Percentiles rank a stretch among this genome's conserved stretches.
These are phyloP conservation scores for Epicoccum sorghinum DNA, from an alignment of 2,329 filamentous ascomycete species.

Conservation along the genomic window DNA sequence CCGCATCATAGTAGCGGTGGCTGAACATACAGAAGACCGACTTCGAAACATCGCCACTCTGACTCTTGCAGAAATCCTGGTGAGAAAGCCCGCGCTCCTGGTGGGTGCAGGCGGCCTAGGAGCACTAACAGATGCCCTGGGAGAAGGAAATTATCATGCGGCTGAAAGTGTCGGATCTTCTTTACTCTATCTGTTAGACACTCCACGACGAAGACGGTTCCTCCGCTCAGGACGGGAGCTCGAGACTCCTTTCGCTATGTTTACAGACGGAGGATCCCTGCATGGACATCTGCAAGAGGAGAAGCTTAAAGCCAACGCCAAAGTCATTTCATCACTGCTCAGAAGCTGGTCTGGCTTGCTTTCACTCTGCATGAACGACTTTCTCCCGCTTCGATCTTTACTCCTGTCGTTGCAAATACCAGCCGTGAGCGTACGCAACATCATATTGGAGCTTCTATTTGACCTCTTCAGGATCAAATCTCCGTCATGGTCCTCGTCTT, in stretches of 20 bases:
- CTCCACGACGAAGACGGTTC: slow-evolving; percentile 78
- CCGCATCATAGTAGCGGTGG: slow-evolving; percentile 87
- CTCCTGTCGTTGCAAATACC: slow-evolving; percentile 68
- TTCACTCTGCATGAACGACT: slow-evolving; percentile 85
- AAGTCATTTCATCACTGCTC: slow-evolving; percentile 88
- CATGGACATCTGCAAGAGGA: slow-evolving; percentile 62
- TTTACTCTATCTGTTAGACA: slow-evolving; percentile 89
- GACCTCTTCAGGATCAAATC: slow-evolving; percentile 87
- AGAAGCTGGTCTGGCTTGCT: slow-evolving; percentile 95
- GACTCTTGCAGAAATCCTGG: slow-evolving; percentile 88
- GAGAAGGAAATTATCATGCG: slow-evolving; percentile 89
- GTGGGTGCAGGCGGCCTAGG: slow-evolving; percentile 84
- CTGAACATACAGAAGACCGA: slow-evolving; percentile 83
- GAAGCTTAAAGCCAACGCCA: slow-evolving; percentile 82
- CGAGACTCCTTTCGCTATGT: slow-evolving; percentile 83
- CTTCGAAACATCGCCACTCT: slow-evolving; percentile 89
- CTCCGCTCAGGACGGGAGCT: slow-evolving; percentile 88
- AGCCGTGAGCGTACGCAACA: slow-evolving; percentile 66
- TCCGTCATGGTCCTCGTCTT: slow-evolving; percentile 92
- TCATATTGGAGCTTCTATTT: slow-evolving; percentile 87
- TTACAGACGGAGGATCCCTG: slow-evolving; percentile 76
- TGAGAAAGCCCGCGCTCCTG: slow-evolving; percentile 81
- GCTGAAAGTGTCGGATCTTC: slow-evolving; percentile 86
- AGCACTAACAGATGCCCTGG: slow-evolving; percentile 87
- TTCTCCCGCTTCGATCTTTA: slow-evolving; percentile 82